Evolutionary conservation across 2,329 filamentous ascomycete genomes (phyloP), one percentile per base, ranked within the genome.

Genomic region (Endothia cerciana): DNA sequence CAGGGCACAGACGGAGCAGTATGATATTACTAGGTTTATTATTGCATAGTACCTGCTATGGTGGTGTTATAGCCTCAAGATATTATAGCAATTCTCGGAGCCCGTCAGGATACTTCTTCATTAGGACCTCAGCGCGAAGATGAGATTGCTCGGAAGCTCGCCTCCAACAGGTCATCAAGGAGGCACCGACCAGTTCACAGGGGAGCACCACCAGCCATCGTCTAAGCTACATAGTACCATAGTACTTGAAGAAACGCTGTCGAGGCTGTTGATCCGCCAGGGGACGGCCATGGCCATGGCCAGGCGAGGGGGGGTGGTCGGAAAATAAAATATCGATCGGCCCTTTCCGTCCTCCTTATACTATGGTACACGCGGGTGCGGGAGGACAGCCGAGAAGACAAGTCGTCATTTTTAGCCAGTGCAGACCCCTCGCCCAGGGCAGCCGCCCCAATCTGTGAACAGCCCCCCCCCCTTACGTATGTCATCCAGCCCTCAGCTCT

Each of bases 321-420:
- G 60, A 63, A 63, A 56, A 63, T 56, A 38, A 63, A 63, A 45
- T 15, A 63, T 56, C 60, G 60, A 63, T 63, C 60, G 60, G 60
- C 40, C 43, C 60, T 56, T 63, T 55, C 60, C 60, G 60, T 55
- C 7, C 19, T 49, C 43, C 10, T n/a, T n/a, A n/a, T n/a, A n/a
- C n/a, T n/a, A n/a, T n/a, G n/a, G n/a, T 22, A 36, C 38, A 40
- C 33, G 17, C 38, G 56, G 38, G 56, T 36, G 51, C 51, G 51
- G 51, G 19, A 36, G 17, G 28, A 55, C 30, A 55, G 51, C 51
- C 51, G 51, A 55, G 28, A 36, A 55, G 51, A 19, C 36, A 51
- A n/a, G 22, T 51, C 47, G 15, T 55, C 33, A 57, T 8, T 25
- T 36, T 57, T 28, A 25, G 4, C 5, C 33, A 57, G 22, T 28